phyloP scores from a whole-genome alignment of 2,329 filamentous ascomycete genomes.

The Aspergillus aculeatinus region DNA sequence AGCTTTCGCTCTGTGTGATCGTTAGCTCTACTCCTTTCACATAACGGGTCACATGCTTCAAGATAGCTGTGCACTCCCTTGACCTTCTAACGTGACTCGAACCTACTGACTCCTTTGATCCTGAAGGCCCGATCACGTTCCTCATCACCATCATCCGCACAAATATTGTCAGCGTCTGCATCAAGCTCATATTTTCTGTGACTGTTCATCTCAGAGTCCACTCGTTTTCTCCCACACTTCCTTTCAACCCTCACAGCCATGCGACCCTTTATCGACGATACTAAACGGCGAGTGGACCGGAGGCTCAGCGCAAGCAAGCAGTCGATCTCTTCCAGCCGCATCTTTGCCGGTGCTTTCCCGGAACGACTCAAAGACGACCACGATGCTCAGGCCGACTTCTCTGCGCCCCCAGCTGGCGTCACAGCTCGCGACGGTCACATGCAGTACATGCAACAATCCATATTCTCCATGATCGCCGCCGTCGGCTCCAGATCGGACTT shows the following conservation, averaged over 20 bases:
- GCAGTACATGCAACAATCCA: conserved; percentile 84
- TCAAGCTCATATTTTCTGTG: neutral
- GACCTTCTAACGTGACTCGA: conserved; percentile 11
- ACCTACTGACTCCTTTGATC: conserved; percentile 12
- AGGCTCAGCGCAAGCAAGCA: conserved; percentile 45
- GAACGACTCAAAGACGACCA: conserved; percentile 59
- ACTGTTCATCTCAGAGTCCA: neutral
- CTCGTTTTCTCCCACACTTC: neutral
- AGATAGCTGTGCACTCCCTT: conserved; percentile 1
- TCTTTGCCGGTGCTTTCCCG: conserved; percentile 54
- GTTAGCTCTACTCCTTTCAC: conserved; percentile 7
- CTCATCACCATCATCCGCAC: conserved; percentile 15
- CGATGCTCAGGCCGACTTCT: conserved; percentile 62
- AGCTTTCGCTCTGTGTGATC: conserved; percentile 8
- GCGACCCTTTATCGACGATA: conserved; percentile 40
- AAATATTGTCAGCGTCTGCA: neutral
- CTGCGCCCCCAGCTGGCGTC: conserved; percentile 49
- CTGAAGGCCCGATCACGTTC: conserved; percentile 6
- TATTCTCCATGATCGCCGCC: conserved; percentile 89
- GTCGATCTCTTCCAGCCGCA: conserved; percentile 42
- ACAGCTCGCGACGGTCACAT: conserved; percentile 43
- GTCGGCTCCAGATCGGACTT: conserved; percentile 82
- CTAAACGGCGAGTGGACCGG: conserved; percentile 43
- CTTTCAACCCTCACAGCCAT: conserved; percentile 21
- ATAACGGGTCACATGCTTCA: neutral